Percentiles rank a stretch among this genome's conserved stretches.
Conservation (phyloP, 2,329 filamentous ascomycete species). For the Westerdykella aurantiaca region DNA sequence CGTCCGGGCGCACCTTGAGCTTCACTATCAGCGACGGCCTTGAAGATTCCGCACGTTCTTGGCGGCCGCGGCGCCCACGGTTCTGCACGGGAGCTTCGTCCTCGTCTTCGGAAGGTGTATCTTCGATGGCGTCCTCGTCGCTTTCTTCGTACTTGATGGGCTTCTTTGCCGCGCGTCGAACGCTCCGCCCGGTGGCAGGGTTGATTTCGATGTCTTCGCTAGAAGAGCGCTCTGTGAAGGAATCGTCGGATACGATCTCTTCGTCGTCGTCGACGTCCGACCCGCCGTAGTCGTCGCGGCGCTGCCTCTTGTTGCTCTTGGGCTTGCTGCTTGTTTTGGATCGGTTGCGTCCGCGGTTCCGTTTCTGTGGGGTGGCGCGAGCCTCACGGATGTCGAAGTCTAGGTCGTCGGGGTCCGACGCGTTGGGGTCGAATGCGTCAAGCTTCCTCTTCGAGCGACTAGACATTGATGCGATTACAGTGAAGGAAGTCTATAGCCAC, state of each 20-base stretch:
- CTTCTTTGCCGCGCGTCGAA: slow-evolving; percentile 52
- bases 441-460: slow-evolving; percentile 38
- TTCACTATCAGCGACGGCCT: slow-evolving; percentile 38
- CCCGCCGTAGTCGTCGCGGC: slow-evolving; percentile 26
- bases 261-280: slow-evolving; percentile 43
- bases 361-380: slow-evolving; percentile 26
- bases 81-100: slow-evolving; percentile 12
- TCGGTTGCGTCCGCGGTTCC: slow-evolving; percentile 16
- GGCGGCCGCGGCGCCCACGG: slow-evolving; percentile 10
- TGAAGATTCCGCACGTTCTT: slow-evolving; percentile 24
- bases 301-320: slow-evolving; percentile 29
- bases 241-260: slow-evolving; percentile 44
- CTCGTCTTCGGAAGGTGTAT: slow-evolving; percentile 33
- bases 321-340: slow-evolving; percentile 23
- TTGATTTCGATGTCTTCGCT: slow-evolving; percentile 50
- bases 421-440: slow-evolving; percentile 34
- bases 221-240: slow-evolving; percentile 34
- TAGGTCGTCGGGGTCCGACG: slow-evolving; percentile 36
- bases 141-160: slow-evolving; percentile 53
- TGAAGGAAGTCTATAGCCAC: slow-evolving; percentile 2
- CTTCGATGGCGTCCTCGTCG: slow-evolving; percentile 43
- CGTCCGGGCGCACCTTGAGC: slow-evolving; percentile 32
- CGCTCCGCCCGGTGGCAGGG: slow-evolving; percentile 50
- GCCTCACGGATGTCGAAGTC: slow-evolving; percentile 32
- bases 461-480: slow-evolving; percentile 29